Base-by-base conservation (phyloP, 805 yeast species). In the Candida khao-thaluensis region DNA sequence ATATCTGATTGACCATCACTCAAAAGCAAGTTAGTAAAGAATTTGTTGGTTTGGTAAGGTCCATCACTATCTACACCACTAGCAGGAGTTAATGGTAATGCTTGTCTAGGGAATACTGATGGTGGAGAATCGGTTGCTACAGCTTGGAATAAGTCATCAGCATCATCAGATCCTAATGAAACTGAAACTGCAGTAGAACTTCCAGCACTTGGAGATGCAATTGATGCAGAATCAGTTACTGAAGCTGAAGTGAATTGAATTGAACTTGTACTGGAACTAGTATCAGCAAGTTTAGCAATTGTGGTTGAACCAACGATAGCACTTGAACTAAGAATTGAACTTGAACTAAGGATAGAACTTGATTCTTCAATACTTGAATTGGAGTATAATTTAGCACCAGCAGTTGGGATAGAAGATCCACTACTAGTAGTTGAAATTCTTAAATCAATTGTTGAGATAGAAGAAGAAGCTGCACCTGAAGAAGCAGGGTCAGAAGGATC, bases 31-130 rank as follows among this genome's bases (percentile, higher is more conserved):
- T 86, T 85, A 25, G 78, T 75, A 60, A 76, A 84, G 59, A 85
- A 86, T 61, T 84, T 85, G 67, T 86, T 85, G 17, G 95, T 87
- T 52, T 81, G 79, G 43, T 74, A 69, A 9, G 71, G 73, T 4
- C 44, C 47, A 25, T 76, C 76, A 3, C 49, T 49, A 14, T 44
- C 48, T 24, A 76, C 79, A 23, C 76, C 76, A 3, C 49, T 48
- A n/a, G 82, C 77, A 27, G 79, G 54, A 1, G 53, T 49, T 39
- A 77, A 55, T 11, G 72, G 72, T 30, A 74, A 65, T 3, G 57
- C 66, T 33, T 65, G 65, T 34, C 72, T 64, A 3, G 66, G 43
- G 59, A 79, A 79, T 35, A 74, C 66, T 1, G 65, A 81, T 7
- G 71, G 51, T 24, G 62, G 60, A 5, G 35, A 41, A 11, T 35